These are phyloP conservation scores for Pyrus betulifolia DNA, from an alignment of 306 rosid genomes.

Conservation along the genomic window DNA sequence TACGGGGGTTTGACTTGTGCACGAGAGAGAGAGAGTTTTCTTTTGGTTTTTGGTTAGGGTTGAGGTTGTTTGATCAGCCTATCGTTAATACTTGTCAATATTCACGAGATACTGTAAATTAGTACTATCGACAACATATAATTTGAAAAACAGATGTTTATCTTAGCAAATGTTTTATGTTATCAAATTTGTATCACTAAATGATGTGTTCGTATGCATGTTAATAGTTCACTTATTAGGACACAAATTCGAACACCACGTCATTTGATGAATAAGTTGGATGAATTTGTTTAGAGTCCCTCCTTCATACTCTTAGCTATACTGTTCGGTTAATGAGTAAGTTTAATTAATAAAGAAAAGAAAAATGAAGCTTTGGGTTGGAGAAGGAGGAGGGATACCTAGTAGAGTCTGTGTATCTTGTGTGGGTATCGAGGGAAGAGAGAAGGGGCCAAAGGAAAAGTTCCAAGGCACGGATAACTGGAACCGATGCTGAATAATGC, in stretches of 20 bases:
- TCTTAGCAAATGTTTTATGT: neutral
- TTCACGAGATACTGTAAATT: neutral
- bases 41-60: neutral
- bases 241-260: no score
- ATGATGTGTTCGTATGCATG: no score
- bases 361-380: neutral
- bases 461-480: slow-evolving; percentile 59
- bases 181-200: no score
- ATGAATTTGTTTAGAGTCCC: no score
- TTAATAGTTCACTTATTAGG: no score
- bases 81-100: neutral
- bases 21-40: no score
- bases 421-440: slow-evolving; percentile 49
- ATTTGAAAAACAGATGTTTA: no score
- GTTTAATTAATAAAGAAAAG: neutral
- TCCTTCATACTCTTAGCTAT: neutral
- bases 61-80: neutral
- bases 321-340: slow-evolving; percentile 7
- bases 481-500: slow-evolving; percentile 58
- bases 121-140: neutral
- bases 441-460: slow-evolving; percentile 69
- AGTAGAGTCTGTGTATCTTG: neutral
- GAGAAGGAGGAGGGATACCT: neutral
- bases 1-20: neutral
- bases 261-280: no score